phyloP scores from a whole-genome alignment of 768 basidiomycete genomes.

The Coprinellus micaceus region DNA sequence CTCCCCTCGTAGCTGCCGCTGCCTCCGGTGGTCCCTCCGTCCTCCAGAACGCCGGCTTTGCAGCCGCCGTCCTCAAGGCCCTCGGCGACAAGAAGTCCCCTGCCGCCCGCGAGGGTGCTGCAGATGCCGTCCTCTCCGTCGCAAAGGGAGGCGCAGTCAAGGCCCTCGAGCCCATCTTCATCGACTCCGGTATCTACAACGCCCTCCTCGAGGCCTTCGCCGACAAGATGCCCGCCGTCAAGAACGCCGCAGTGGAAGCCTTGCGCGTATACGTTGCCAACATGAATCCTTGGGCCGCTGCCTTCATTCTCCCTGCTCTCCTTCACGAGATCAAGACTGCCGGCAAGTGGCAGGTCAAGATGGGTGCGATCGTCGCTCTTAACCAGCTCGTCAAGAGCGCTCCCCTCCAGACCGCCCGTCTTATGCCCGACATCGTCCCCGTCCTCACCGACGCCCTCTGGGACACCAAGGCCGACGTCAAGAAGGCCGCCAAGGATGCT shows the following conservation, averaged over 20 bases:
- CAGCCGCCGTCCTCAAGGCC: slow-evolving; percentile 74
- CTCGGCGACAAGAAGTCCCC: slow-evolving; percentile 95
- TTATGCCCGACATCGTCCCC: slow-evolving; percentile 94
- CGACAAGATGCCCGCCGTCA: slow-evolving; percentile 89
- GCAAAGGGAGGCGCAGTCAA: slow-evolving; percentile 68
- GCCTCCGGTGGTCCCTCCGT: slow-evolving; percentile 83
- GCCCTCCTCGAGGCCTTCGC: slow-evolving; percentile 89
- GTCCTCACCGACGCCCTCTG: slow-evolving; percentile 94
- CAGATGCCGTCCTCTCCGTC: slow-evolving; percentile 62
- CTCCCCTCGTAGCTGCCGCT: slow-evolving; percentile 64
- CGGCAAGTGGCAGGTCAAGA: slow-evolving; percentile 98
- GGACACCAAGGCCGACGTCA: slow-evolving; percentile 98
- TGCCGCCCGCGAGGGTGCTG: slow-evolving; percentile 86
- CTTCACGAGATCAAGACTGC: slow-evolving; percentile 93
- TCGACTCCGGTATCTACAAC: slow-evolving; percentile 81
- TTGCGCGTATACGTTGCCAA: slow-evolving; percentile 68
- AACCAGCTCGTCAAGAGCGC: slow-evolving; percentile 85
- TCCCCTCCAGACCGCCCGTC: slow-evolving; percentile 77
- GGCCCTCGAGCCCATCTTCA: slow-evolving; percentile 85
- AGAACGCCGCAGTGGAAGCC: slow-evolving; percentile 81
- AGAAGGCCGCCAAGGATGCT: slow-evolving; percentile 95
- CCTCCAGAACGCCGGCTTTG: slow-evolving; percentile 67
- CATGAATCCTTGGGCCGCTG: slow-evolving; percentile 87
- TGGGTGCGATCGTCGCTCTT: slow-evolving; percentile 74
- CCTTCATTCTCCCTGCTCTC: slow-evolving; percentile 79